Percentiles rank a stretch among this genome's conserved stretches.
Conservation (phyloP, 768 basidiomycete species). For the Boletellus sp. region DNA sequence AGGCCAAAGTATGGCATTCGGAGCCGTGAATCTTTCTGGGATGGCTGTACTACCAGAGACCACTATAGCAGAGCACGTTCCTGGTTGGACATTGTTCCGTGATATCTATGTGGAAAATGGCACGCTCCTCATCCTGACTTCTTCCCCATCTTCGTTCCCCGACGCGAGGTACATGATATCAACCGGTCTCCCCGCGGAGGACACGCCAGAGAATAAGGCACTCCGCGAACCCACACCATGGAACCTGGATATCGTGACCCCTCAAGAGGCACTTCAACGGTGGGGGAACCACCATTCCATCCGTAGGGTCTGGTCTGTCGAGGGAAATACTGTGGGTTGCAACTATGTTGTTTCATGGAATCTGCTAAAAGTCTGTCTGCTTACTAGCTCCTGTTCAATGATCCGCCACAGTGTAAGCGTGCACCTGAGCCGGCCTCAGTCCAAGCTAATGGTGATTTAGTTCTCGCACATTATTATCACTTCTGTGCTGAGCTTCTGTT, state of each 20-base stretch:
- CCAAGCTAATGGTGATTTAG: slow-evolving; percentile 14
- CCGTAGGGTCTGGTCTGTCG: slow-evolving; percentile 61
- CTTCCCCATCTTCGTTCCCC: slow-evolving; percentile 43
- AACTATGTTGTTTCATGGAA: neutral
- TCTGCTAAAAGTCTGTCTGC: slow-evolving; percentile 5
- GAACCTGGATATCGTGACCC: slow-evolving; percentile 60
- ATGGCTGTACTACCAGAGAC: slow-evolving; percentile 45
- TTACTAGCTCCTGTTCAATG: slow-evolving; percentile 55
- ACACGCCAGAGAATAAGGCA: slow-evolving; percentile 61
- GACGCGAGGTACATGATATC: slow-evolving; percentile 58
- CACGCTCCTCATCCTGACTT: slow-evolving; percentile 67
- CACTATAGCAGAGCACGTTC: slow-evolving; percentile 58
- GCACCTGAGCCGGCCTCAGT: neutral
- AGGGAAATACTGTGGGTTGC: slow-evolving; percentile 64
- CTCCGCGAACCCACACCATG: slow-evolving; percentile 61
- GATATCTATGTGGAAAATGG: slow-evolving; percentile 85
- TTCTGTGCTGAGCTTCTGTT: slow-evolving; percentile 79
- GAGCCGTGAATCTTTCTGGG: slow-evolving; percentile 1
- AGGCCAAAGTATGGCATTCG: neutral
- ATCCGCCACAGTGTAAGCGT: slow-evolving; percentile 56
- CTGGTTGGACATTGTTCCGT: slow-evolving; percentile 82
- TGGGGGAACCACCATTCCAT: slow-evolving; percentile 51
- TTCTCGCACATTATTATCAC: slow-evolving; percentile 87
- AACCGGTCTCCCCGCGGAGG: slow-evolving; percentile 54
- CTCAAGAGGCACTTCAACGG: slow-evolving; percentile 51